Evolutionary conservation across 768 basidiomycete genomes (phyloP), one percentile per base, ranked within the genome.

Genomic region (Hypholoma fasciculare): DNA sequence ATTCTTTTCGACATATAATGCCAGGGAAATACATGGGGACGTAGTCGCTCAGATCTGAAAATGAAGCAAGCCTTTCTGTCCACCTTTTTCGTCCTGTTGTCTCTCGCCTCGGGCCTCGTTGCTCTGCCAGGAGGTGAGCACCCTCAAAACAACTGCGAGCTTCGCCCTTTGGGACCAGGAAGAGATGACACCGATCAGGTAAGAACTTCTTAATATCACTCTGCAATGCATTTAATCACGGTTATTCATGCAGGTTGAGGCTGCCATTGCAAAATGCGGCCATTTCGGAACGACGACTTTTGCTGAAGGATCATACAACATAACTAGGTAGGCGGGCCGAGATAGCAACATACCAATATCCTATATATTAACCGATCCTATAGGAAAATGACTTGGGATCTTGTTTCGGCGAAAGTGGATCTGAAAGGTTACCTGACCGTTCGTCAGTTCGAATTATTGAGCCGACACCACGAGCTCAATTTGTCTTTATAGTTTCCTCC

Each of bases 331-430:
- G 20, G 44, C 34, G 34, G 16, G 30, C 5, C n/a, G 19, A 19
- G n/a, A 26, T 13, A 23, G 16, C 8, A 17, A 17, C 23, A 48
- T 9, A 20, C 19, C 19, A 37, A 30, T 23, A 19, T 17, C 13
- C 16, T 34, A 26, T n/a, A 44, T 14, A 19, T n/a, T 2, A 42
- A 27, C 36, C 30, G 34, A 13, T 20, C 39, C 52, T 23, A 19
- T 50, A 82, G 82, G 65, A 83, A 82, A 60, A 80, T 84, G 82
- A 78, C 73, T 0, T 84, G 83, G 83, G 65, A 83, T 56, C 69
- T 84, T 9, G 67, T 69, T 4, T 70, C 72, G 8, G 70, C 80
- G 1, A 74, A 63, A 13, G 78, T 82, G 6, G 76, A 82, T 58
- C 69, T 83, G 59, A 71, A 72, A n/a, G 76, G 81, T 1, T 72